Conservation (phyloP, 2,329 filamentous ascomycete species). For the Pestalotiopsis sp. region DNA sequence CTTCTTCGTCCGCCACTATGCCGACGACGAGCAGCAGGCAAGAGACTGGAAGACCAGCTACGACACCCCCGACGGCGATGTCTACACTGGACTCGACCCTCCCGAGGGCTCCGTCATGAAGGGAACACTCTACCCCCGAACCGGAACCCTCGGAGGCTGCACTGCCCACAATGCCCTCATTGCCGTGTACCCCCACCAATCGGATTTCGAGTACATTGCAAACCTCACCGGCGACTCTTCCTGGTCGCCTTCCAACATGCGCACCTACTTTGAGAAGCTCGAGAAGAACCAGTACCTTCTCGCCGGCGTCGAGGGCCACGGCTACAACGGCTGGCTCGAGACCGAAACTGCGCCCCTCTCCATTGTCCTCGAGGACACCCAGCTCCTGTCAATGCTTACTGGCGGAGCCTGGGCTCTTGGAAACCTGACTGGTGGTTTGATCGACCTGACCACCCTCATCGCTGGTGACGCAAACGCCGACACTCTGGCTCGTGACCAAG, state of each 20-base stretch:
- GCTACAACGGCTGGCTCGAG: constrained; percentile 58
- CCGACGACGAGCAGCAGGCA: constrained; percentile 51
- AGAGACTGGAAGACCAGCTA: constrained; percentile 62
- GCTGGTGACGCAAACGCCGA: constrained; percentile 55
- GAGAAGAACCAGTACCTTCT: constrained; percentile 58
- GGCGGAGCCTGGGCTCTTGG: constrained; percentile 56
- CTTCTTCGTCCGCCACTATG: constrained; percentile 64
- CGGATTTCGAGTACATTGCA: constrained; percentile 56
- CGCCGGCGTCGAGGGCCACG: constrained; percentile 61
- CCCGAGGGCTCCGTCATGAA: constrained; percentile 50
- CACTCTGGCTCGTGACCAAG: constrained; percentile 43
- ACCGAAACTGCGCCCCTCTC: constrained; percentile 53
- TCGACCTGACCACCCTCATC: constrained; percentile 43
- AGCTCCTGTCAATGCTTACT: constrained; percentile 54
- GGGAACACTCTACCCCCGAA: constrained; percentile 59
- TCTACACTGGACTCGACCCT: constrained; percentile 55
- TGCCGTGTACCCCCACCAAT: constrained; percentile 52
- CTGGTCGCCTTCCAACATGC: constrained; percentile 60
- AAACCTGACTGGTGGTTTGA: constrained; percentile 33
- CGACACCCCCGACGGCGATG: constrained; percentile 45
- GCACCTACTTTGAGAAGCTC: constrained; percentile 54
- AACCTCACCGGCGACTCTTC: constrained; percentile 56
- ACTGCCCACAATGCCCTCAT: constrained; percentile 58
- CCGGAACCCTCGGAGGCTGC: constrained; percentile 60
- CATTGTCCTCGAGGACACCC: constrained; percentile 52